These are phyloP conservation scores for Quercus dentata DNA, from an alignment of 306 rosid species.

Conservation along the genomic window DNA sequence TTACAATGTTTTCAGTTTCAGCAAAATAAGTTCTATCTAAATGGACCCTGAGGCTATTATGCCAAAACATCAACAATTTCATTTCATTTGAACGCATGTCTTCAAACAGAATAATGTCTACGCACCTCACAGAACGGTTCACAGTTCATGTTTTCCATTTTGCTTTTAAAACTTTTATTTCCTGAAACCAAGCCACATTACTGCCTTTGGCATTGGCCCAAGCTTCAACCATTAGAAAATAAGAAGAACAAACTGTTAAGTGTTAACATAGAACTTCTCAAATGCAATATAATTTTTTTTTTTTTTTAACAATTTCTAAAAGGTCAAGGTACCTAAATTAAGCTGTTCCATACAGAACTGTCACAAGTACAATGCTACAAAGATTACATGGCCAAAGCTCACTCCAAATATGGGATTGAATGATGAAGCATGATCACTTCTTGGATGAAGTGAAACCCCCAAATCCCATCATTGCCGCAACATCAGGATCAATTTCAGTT, in stretches of 20 bases:
- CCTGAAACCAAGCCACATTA: no score
- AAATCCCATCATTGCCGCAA: constrained; percentile 98
- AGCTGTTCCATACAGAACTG: constrained; percentile 22
- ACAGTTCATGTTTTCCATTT: no score
- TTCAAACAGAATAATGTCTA: no score
- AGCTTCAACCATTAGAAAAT: no score
- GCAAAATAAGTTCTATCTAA: no score
- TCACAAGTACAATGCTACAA: not conserved
- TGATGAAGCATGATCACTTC: constrained; percentile 34
- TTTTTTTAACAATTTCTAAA: not conserved
- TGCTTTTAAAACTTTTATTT: no score
- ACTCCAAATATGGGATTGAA: constrained; percentile 5
- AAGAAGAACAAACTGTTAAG: no score
- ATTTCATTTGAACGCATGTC: no score
- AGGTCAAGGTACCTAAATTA: constrained; percentile 11
- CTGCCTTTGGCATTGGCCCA: not conserved
- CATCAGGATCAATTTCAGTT: constrained; percentile 81
- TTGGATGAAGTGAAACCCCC: constrained; percentile 89
- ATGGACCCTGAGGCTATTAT: no score
- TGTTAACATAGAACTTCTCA: not conserved
- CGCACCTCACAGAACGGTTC: no score
- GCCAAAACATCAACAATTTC: no score
- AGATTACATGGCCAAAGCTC: constrained; percentile 15
- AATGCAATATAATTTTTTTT: constrained; percentile 4
- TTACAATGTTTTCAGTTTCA: no score